Base-by-base conservation (phyloP, 257 asterid genomes). In the Solanum paucissectum region DNA sequence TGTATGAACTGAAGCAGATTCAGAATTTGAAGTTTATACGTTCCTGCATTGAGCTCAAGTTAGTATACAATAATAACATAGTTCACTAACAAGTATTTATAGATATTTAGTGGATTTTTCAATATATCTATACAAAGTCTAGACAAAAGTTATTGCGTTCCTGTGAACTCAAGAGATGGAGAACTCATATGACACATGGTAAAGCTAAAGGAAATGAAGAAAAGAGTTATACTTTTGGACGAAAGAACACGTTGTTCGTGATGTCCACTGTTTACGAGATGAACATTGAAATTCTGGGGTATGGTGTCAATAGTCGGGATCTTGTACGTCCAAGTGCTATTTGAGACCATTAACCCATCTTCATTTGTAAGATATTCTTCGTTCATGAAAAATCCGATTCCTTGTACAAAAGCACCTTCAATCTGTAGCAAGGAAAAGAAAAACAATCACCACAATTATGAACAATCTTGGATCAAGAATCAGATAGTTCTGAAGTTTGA, bases 401-500 rank as follows among this genome's bases (percentile, higher is more conserved):
- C 99, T 91, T 95, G 98, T 21, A 96, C 97, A 25, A 93, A 96
- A 71, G 98, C 95, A 25, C 98, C 99, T 92, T 96, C 99, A 87
- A 94, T 94, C 98, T 96, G 93, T 37, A 55, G 93, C 42, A 55
- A 52, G 69, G 16, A 27, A 46, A 46, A 9, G 20, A 44, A 81
- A 18, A 81, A n/a, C 33, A 62, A 62, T 62, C 71, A n/a, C 9
- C 37, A 6, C 23, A 12, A 13, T 27, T 27, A 25, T 25, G 74
- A 68, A 68, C 74, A 68, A 68, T 12, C 74, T 12, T 25, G 21
- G 37, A 68, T 12, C 36, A 68, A 12, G 74, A 68, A 68, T 29
- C 36, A 68, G 74, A 27, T 29, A 29, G 38, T 3, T 29, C 37
- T 69, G 23, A 69, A 69, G 37, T 69, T 69, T 13, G 75, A 29